These are phyloP conservation scores for Xerocomellus chrysenteron DNA, from an alignment of 768 basidiomycete species.

Conservation along the genomic window DNA sequence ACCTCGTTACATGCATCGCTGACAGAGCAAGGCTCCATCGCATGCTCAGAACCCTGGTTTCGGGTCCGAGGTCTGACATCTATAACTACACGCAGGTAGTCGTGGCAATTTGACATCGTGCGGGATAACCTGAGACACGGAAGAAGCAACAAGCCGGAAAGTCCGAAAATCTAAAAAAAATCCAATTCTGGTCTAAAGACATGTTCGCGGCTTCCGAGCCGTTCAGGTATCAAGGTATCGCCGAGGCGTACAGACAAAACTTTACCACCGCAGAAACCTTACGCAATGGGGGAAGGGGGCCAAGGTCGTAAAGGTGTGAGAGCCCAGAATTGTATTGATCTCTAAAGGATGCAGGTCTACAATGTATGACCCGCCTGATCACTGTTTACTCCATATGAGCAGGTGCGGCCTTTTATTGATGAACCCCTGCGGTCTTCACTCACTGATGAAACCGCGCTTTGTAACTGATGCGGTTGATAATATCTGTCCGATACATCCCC, in stretches of 20 bases:
- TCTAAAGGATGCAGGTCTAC: not conserved
- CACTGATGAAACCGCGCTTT: constrained; percentile 10
- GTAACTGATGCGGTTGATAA: constrained; percentile 3
- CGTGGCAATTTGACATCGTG: not conserved
- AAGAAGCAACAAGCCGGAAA: not conserved
- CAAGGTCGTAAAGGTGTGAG: not conserved
- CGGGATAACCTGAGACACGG: constrained; percentile 4
- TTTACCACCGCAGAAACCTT: constrained; percentile 1
- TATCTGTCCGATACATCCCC: constrained; percentile 3
- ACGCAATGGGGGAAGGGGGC: constrained; percentile 3
- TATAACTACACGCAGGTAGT: not conserved
- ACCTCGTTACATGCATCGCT: not conserved
- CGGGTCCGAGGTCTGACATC: constrained; percentile 8
- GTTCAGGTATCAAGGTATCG: constrained; percentile 4
- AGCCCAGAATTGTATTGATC: not conserved
- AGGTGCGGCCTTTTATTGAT: not conserved
- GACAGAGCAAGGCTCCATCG: not conserved
- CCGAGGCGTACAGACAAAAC: constrained; percentile 15
- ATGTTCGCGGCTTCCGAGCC: not conserved
- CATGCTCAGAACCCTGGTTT: not conserved
- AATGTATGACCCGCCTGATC: constrained; percentile 1
- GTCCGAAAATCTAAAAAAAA: constrained; percentile 6
- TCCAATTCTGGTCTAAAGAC: constrained; percentile 7
- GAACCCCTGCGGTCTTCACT: constrained; percentile 2
- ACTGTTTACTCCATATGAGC: constrained; percentile 8